Evolutionary conservation across 2,329 filamentous ascomycete species (phyloP).

Genomic region (Fusarium abutilonis): DNA sequence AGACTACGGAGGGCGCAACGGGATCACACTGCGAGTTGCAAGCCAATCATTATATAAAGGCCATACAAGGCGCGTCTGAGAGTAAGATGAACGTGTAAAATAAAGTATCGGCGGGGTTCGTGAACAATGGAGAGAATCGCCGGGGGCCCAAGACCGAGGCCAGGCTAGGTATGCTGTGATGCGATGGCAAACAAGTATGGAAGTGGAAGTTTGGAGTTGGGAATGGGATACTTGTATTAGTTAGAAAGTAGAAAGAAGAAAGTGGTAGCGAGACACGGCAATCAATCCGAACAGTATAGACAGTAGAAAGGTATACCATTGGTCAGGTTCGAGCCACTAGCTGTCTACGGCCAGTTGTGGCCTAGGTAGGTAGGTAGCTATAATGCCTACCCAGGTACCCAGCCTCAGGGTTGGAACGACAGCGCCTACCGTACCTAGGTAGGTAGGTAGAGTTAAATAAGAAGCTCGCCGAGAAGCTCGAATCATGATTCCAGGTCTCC

Average conservation of each 20-base stretch:
- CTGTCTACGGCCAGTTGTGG: background rate
- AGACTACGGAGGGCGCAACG: constrained; percentile 24
- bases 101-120: constrained; percentile 1
- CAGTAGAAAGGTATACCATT: constrained; percentile 23
- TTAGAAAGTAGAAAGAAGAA: constrained; percentile 17
- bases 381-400: too few relatives aligned
- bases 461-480: too few relatives aligned
- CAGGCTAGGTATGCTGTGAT: constrained; percentile 9
- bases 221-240: constrained; percentile 26
- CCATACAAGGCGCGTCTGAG: constrained; percentile 45
- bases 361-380: too few relatives aligned
- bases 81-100: constrained; percentile 27
- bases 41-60: constrained; percentile 48
- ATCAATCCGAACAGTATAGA: constrained; percentile 38
- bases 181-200: constrained; percentile 18
- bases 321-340: constrained; percentile 12
- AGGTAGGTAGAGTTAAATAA: constrained; percentile 11
- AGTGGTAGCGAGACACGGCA: constrained; percentile 35
- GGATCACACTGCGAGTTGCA: constrained; percentile 36
- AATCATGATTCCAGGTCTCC: constrained; percentile 13
- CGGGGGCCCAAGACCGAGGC: constrained; percentile 14
- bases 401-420: constrained; percentile 13
- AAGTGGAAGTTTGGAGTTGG: constrained; percentile 33
- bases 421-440: constrained; percentile 24
- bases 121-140: background rate